A percentile compares a stretch with the other conserved stretches of the same genome.
phyloP scores from a whole-genome alignment of 441 rosid species.

The Arabidopsis hybrid region DNA sequence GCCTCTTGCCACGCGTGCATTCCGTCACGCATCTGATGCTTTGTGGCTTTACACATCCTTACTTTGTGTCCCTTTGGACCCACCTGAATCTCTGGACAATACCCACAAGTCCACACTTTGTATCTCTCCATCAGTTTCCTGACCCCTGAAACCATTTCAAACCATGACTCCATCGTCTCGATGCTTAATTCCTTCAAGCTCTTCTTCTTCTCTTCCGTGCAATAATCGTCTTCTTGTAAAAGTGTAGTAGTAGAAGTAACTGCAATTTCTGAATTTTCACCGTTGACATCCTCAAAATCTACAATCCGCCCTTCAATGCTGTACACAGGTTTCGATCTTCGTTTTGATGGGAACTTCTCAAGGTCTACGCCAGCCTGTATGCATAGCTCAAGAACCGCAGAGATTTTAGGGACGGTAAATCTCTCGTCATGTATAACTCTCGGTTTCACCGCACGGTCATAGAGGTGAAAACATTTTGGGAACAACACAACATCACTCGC shows the following conservation, averaged over 20 bases:
- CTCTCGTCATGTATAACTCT: constrained; percentile 73
- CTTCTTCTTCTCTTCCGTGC: constrained; percentile 26
- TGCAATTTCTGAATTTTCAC: constrained; percentile 27
- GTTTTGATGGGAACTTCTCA: constrained; percentile 64
- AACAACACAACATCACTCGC: constrained; percentile 57
- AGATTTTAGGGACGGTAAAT: constrained; percentile 54
- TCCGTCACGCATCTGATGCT: constrained; percentile 82
- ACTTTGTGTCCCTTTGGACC: constrained; percentile 93
- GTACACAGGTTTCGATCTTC: constrained; percentile 83
- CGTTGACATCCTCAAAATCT: constrained; percentile 54
- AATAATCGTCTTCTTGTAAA: constrained; percentile 23
- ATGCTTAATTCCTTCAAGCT: constrained; percentile 56
- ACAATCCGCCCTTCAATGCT: constrained; percentile 82
- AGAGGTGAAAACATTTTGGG: constrained; percentile 80
- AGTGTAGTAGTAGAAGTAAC: constrained; percentile 13
- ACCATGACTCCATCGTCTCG: constrained; percentile 65
- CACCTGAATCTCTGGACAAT: constrained; percentile 87
- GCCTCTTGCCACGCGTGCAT: constrained; percentile 96
- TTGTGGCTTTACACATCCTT: constrained; percentile 80
- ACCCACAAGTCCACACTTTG: constrained; percentile 79
- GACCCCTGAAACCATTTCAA: constrained; percentile 70
- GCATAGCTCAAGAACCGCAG: constrained; percentile 83
- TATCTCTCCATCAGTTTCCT: constrained; percentile 67
- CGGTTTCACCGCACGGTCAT: constrained; percentile 81
- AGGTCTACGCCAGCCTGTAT: constrained; percentile 82